Percentiles rank a stretch among this genome's conserved stretches.
These are phyloP conservation scores for Solanum megistacrolobum DNA, from an alignment of 257 asterid species.

Conservation along the genomic window DNA sequence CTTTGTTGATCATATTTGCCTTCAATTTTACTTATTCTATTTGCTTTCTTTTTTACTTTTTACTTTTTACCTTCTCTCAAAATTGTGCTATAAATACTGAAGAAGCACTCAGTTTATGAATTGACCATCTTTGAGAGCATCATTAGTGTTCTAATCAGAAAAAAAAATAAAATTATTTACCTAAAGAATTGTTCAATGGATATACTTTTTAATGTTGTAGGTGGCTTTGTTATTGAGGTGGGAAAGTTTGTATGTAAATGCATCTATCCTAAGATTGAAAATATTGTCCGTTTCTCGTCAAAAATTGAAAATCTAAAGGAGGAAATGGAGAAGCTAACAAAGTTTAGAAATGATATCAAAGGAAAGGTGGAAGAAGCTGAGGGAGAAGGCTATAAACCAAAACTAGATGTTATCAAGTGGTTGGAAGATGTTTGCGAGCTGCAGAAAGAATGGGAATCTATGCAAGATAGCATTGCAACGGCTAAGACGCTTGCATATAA, in stretches of 20 bases:
- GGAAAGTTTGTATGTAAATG: neutral
- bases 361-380: fast-evolving
- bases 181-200: neutral
- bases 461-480: fast-evolving
- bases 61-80: neutral
- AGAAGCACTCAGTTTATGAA: neutral
- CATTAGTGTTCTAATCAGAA: neutral
- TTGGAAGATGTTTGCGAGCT: neutral
- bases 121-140: neutral
- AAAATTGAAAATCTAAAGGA: neutral
- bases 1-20: neutral
- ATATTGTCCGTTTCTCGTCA: neutral
- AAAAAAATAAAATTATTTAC: fast-evolving
- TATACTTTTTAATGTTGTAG: neutral
- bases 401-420: fast-evolving
- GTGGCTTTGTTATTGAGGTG: neutral
- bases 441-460: fast-evolving
- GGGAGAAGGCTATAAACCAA: neutral
- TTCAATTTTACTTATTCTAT: neutral
- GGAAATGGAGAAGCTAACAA: neutral
- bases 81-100: fast-evolving
- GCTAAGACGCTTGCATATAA: fast-evolving
- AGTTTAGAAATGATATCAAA: neutral
- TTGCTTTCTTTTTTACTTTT: neutral
- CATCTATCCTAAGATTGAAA: neutral